Conservation (phyloP, 345 rosid species). For the Turnera subulata region DNA sequence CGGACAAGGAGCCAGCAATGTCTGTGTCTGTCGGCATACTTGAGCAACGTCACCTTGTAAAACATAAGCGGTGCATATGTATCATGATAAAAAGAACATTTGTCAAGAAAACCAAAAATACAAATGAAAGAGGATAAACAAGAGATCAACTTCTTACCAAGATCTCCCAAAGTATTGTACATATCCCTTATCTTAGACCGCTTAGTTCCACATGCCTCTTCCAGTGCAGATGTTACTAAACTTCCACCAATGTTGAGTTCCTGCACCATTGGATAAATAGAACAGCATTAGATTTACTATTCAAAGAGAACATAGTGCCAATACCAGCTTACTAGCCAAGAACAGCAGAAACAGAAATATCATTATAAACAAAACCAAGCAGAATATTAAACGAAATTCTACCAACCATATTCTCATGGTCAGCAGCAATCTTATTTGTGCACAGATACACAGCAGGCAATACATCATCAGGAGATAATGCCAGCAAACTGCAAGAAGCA, state of each 20-base stretch:
- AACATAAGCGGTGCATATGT: constrained; percentile 11
- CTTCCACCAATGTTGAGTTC: constrained; percentile 85
- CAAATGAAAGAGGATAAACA: constrained; percentile 4
- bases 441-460: constrained; percentile 81
- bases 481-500: constrained; percentile 58
- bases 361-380: background rate
- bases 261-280: constrained; percentile 34
- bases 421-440: constrained; percentile 81
- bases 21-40: constrained; percentile 76
- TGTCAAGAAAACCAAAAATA: background rate
- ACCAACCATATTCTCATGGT: constrained; percentile 76
- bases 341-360: background rate
- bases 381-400: constrained; percentile 7
- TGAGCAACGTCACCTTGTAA: constrained; percentile 93
- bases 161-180: constrained; percentile 81
- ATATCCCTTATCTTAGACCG: constrained; percentile 65
- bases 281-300: background rate
- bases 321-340: no score
- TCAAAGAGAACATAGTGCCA: no score
- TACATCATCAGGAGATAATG: constrained; percentile 82
- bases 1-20: constrained; percentile 67
- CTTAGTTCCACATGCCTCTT: constrained; percentile 81
- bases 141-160: constrained; percentile 45
- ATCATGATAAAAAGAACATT: background rate
- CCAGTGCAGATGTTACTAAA: constrained; percentile 69